Evolutionary conservation across 108 stramenopile genomes (phyloP), one percentile per base, ranked within the genome.

Genomic region (Pelagomonas calceolata): DNA sequence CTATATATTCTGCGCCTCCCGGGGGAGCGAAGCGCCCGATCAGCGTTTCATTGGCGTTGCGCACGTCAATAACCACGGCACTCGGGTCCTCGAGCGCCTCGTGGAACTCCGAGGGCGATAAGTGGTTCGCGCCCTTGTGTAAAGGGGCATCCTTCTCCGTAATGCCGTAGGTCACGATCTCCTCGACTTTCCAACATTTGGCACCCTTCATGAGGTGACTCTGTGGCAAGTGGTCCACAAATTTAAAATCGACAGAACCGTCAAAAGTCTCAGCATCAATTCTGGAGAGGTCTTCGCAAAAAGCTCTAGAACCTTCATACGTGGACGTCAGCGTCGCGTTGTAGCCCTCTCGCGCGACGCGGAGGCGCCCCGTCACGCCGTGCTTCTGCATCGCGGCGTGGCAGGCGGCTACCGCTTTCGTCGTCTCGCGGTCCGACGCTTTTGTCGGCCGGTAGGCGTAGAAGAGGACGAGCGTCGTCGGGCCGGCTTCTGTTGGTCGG

Each of bases 281-380:
- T 1, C 21, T 60, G 21, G 3, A 17, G 21, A 60, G 51, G 7
- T 17, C 18, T 26, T 17, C 51, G 21, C 21, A 26, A 12, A 60
- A 60, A 26, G 51, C 77, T 1, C 86, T 69, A 12, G 90, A 84
- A 29, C 77, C 77, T 4, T 68, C 68, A 33, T 71, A 64, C 33
- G 81, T 33, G 63, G 85, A 87, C 0, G 93, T 92, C n/a, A 94
- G 76, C 30, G 93, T 94, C 74, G 89, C 89, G 68, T 94, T 94
- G 46, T 92, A 69, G 18, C 93, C 93, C 72, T 94, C 93, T 32
- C 85, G 81, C 7, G 93, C 88, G 32, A 90, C 81, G 21, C 93
- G 81, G 86, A 92, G 90, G 12, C 93, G 82, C n/a, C 93, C 93
- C 4, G 87, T 88, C 43, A 92, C 45, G 45, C 80, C 67, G 65